Base-by-base conservation (phyloP, 73 alveolate genomes). In the Paramecium caudatum region DNA sequence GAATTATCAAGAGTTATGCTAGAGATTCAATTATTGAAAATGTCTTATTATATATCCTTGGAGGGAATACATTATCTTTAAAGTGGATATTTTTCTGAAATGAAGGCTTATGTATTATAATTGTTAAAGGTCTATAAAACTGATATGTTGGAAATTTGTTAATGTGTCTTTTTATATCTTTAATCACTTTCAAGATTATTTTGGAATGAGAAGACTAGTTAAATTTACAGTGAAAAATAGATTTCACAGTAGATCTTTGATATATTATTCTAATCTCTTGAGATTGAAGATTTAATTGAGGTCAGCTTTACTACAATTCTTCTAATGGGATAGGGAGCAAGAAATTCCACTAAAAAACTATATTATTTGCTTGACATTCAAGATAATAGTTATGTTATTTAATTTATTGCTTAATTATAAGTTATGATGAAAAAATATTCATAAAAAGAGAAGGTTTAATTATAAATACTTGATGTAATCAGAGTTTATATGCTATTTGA, bases 131-230 rank as follows among this genome's bases (percentile, higher is more conserved):
- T 43, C 30, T 55, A 55, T 55, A 55, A 55, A 55, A 10, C 80
- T 5, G 80, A 55, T 4, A 10, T 19, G 13, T 12, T 55, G 0
- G 80, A 55, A 12, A 55, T 55, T 23, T 37, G 23, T 55, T 55
- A 17, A 55, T 55, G 80, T 43, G 30, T 55, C 23, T 55, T 55
- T 55, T 10, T 55, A 23, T 55, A 27, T 37, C 13, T 55, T 2
- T 23, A 55, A 25, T 27, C 80, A 9, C 23, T 55, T 37, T 55
- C 80, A 55, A 55, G 46, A 27, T 55, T 55, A 7, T 55, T 27
- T 55, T 55, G 80, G 80, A 55, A 55, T 55, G 80, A 55, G 10
- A 55, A 55, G 16, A 55, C 80, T 55, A 43, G 80, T 55, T 27
- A 16, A 3, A 1, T 55, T 10, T 55, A 55, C 7, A 55, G 46